A percentile compares a stretch with the other conserved stretches of the same genome.
Evolutionary conservation across 495 filamentous ascomycete species (phyloP).

Genomic region (Hypoxylon intermedium): DNA sequence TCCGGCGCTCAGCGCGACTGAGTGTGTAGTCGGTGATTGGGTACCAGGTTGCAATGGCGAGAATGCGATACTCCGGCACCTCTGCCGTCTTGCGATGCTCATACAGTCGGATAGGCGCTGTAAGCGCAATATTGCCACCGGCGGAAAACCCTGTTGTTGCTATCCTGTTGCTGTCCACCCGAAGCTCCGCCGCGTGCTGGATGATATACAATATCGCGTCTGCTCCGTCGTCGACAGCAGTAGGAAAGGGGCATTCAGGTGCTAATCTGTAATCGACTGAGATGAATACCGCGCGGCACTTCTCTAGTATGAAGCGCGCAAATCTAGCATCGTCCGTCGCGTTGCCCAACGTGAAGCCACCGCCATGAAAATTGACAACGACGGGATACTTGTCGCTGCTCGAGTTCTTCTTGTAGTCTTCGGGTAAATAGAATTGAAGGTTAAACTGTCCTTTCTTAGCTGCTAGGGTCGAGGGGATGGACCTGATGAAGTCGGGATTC

Average conservation of each 20-base stretch:
- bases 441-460: slow-evolving; percentile 60
- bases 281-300: slow-evolving; percentile 67
- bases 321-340: slow-evolving; percentile 77
- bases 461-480: slow-evolving; percentile 67
- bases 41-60: slow-evolving; percentile 73
- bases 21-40: slow-evolving; percentile 83
- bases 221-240: slow-evolving; percentile 76
- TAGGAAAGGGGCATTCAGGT: slow-evolving; percentile 79
- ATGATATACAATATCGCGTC: slow-evolving; percentile 73
- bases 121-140: slow-evolving; percentile 85
- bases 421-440: slow-evolving; percentile 84
- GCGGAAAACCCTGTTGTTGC: slow-evolving; percentile 85
- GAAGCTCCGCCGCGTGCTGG: slow-evolving; percentile 60
- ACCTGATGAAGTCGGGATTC: slow-evolving; percentile 67
- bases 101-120: slow-evolving; percentile 73
- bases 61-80: slow-evolving; percentile 44
- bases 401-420: slow-evolving; percentile 62
- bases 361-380: slow-evolving; percentile 79
- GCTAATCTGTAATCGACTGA: slow-evolving; percentile 79
- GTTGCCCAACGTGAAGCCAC: slow-evolving; percentile 76
- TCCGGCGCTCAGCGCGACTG: slow-evolving; percentile 74
- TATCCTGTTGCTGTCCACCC: slow-evolving; percentile 56
- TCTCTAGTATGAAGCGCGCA: slow-evolving; percentile 58
- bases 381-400: slow-evolving; percentile 62
- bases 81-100: slow-evolving; percentile 33